These are phyloP conservation scores for Aciculosporium take DNA, from an alignment of 2,329 filamentous ascomycete genomes.

Conservation along the genomic window DNA sequence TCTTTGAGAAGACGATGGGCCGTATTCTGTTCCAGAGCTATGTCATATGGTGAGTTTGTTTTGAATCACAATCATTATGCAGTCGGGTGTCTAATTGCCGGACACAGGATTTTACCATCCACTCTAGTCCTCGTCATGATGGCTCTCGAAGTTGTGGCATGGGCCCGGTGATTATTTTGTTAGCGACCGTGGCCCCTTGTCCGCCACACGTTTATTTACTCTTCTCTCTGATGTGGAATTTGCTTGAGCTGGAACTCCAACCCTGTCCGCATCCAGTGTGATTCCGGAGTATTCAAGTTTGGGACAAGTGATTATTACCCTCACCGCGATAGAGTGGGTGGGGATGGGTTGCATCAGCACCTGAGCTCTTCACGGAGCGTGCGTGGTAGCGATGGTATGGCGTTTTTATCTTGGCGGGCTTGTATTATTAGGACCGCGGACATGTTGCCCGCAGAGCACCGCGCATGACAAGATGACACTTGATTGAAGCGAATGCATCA, in stretches of 20 bases:
- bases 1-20: slow-evolving; percentile 91
- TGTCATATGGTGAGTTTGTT: slow-evolving; percentile 73
- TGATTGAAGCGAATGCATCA: no score
- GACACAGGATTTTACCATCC: slow-evolving; percentile 73
- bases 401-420: no score
- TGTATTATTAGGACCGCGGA: no score
- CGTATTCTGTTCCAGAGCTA: slow-evolving; percentile 81
- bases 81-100: slow-evolving; percentile 17
- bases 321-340: background rate
- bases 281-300: background rate
- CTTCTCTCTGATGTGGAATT: background rate
- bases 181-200: background rate
- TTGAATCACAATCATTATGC: no score
- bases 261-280: background rate
- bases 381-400: background rate
- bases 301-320: background rate
- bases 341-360: background rate
- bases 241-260: background rate
- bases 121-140: slow-evolving; percentile 83
- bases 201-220: background rate
- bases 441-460: no score
- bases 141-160: slow-evolving; percentile 83
- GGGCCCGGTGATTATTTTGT: slow-evolving; percentile 41
- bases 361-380: background rate
- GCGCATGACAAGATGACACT: no score